These are phyloP conservation scores for Chaetomium tenue DNA, from an alignment of 495 filamentous ascomycete species.

Conservation along the genomic window DNA sequence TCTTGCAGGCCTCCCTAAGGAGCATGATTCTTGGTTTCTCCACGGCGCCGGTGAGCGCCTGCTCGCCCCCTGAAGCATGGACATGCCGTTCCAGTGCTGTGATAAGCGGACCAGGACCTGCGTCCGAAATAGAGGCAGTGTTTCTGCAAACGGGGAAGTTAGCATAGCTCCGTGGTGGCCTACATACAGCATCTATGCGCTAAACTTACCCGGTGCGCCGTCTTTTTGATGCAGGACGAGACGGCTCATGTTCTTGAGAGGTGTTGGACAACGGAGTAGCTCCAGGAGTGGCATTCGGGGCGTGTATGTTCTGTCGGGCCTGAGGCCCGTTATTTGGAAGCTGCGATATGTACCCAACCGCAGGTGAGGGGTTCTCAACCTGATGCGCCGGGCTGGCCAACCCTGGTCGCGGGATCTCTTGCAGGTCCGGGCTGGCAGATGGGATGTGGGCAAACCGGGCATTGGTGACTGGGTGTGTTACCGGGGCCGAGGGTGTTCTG, in stretches of 20 bases:
- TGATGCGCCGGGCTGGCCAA: background rate
- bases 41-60: slow-evolving; percentile 24
- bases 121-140: background rate
- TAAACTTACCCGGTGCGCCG: slow-evolving; percentile 29
- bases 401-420: background rate
- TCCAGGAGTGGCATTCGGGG: background rate
- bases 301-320: background rate
- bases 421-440: background rate
- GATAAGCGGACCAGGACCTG: slow-evolving; percentile 19
- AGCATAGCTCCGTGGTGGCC: background rate
- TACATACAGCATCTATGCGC: background rate
- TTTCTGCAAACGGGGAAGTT: background rate
- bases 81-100: slow-evolving; percentile 28
- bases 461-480: slow-evolving; percentile 24
- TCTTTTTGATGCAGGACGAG: slow-evolving; percentile 20
- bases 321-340: background rate
- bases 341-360: background rate
- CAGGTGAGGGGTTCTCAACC: background rate
- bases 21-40: slow-evolving; percentile 57
- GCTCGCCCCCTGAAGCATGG: slow-evolving; percentile 22
- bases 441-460: slow-evolving; percentile 32
- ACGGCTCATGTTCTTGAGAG: background rate
- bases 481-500: slow-evolving; percentile 4
- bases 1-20: slow-evolving; percentile 55
- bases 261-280: background rate